Base-by-base conservation (phyloP, 1,139 yeast species). In the Lodderomyces pseudojiufengensis region DNA sequence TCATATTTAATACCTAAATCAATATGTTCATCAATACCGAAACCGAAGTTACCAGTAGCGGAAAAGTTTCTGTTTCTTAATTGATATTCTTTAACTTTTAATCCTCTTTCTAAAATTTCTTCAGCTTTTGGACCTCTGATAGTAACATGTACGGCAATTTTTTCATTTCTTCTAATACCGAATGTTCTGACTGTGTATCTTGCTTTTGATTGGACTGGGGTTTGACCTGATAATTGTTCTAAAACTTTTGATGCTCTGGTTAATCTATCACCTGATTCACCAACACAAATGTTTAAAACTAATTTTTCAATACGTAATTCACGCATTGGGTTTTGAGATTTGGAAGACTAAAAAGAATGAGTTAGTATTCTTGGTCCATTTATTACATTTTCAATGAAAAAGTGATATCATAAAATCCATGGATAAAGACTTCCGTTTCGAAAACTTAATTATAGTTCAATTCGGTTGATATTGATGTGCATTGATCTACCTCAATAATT, bases 251-350 rank as follows among this genome's bases (percentile, higher is more conserved):
- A 94, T 63, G 98, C 99, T 86, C 99, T 92, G 80, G 99, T 92
- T 75, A 92, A 87, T 83, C 97, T 85, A 76, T 92, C 99, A 82
- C 99, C 99, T 74, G 97, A 90, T 78, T 92, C 98, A 80, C 99
- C 99, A 73, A 92, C 98, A 75, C 95, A 90, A 77, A 92, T 92
- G 94, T 92, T 94, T 76, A 92, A 86, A 75, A 92, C 97, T 76
- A 92, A 84, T 79, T 92, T 94, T 80, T 92, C 97, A 78, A 92
- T 92, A 79, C 85, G 92, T 77, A 94, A 81, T 63, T 92, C 97
- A 78, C 96, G 94, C 98, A 94, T 92, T 76, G 86, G 62, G 59
- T 70, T 70, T 64, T 67, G 73, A 52, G 71, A 49, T 58, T 65
- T 51, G 45, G 49, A 47, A 50, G 59, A 51, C 59, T 54, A 49